phyloP scores from a whole-genome alignment of 163 green algal species.

The Chloromonas sp. region DNA sequence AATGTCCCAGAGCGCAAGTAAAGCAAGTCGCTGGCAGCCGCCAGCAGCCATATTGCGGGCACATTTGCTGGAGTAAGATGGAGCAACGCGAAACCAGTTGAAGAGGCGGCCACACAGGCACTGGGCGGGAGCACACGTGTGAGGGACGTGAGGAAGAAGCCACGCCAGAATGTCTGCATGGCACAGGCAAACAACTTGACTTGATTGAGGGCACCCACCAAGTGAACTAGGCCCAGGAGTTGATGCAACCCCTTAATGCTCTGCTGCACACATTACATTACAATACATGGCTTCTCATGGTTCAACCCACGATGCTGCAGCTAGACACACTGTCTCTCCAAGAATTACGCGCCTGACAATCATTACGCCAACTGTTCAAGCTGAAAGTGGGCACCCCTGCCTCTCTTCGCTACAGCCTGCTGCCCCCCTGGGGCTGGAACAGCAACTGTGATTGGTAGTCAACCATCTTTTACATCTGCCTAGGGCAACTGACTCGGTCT shows the following conservation, averaged over 20 bases:
- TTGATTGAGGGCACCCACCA: background rate
- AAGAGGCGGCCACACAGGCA: conserved; percentile 29
- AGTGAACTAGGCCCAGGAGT: background rate
- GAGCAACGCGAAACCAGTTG: conserved; percentile 31
- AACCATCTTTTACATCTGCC: too few relatives aligned
- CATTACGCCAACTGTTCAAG: too few relatives aligned
- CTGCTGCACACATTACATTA: background rate
- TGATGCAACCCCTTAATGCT: background rate
- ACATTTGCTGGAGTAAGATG: conserved; percentile 32
- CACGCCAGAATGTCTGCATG: conserved; percentile 40
- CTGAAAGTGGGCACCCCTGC: too few relatives aligned
- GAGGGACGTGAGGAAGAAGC: conserved; percentile 45
- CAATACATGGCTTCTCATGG: background rate
- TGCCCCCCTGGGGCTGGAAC: too few relatives aligned
- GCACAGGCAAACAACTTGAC: background rate
- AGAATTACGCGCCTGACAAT: background rate
- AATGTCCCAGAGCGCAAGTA: conserved; percentile 42
- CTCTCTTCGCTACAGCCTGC: background rate
- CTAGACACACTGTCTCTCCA: background rate
- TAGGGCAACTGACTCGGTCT: too few relatives aligned
- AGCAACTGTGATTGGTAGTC: too few relatives aligned
- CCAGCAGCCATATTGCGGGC: conserved; percentile 30
- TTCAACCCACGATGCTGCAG: too few relatives aligned
- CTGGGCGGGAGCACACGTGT: conserved; percentile 34
- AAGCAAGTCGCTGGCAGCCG: conserved; percentile 24